Percentiles rank a stretch among this genome's conserved stretches.
Conservation (phyloP, 345 rosid species). For the Reutealis trisperma region DNA sequence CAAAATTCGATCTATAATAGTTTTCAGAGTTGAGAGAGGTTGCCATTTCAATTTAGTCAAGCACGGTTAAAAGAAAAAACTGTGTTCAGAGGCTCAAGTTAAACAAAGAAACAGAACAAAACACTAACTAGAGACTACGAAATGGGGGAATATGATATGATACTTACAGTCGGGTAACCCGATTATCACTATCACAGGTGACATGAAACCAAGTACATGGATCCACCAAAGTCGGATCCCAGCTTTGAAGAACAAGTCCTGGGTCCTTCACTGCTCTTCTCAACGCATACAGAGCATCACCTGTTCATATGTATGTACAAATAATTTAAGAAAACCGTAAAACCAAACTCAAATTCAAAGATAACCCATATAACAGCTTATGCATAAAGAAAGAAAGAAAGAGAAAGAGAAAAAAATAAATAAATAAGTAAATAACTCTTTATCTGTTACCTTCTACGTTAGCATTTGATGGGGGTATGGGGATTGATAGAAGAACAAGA, state of each 20-base stretch:
- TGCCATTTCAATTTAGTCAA: too few relatives aligned
- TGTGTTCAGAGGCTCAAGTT: background rate
- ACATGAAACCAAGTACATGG: conserved; percentile 87
- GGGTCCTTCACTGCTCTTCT: conserved; percentile 69
- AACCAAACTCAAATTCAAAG: too few relatives aligned
- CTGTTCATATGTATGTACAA: conserved; percentile 30
- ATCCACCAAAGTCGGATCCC: conserved; percentile 79
- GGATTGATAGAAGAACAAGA: conserved; percentile 18
- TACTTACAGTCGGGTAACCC: conserved; percentile 67
- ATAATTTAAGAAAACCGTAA: too few relatives aligned
- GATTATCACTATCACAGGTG: conserved; percentile 57
- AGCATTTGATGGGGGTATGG: conserved; percentile 34
- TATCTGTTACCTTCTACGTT: conserved; percentile 50
- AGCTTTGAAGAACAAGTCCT: conserved; percentile 62
- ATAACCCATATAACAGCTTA: too few relatives aligned
- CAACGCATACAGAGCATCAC: conserved; percentile 67
- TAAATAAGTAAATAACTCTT: too few relatives aligned
- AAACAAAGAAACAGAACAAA: background rate
- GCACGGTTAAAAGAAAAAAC: too few relatives aligned
- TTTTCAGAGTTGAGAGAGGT: too few relatives aligned
- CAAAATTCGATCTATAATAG: too few relatives aligned
- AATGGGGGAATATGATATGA: background rate
- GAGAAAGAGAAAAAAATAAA: background rate
- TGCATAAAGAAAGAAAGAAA: background rate
- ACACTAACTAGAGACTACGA: background rate